Percentiles rank a stretch among this genome's conserved stretches.
Evolutionary conservation across 1,284 basidiomycete species (phyloP).

Genomic region (Anthracocystis panici-leucophaei): DNA sequence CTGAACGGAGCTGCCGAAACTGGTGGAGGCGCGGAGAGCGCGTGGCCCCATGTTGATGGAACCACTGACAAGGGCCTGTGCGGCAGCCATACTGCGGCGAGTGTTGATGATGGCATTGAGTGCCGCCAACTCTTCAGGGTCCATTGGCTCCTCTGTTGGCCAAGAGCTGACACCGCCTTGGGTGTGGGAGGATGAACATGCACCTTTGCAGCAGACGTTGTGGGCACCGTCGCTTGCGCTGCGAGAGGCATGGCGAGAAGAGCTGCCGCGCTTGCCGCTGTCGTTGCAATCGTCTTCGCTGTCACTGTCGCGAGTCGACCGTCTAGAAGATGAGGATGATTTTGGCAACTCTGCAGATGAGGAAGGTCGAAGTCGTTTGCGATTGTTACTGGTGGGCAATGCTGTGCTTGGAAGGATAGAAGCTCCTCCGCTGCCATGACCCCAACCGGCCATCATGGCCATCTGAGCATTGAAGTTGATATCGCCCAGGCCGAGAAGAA

Average conservation of each 20-base stretch:
- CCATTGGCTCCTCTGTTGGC: conserved; percentile 53
- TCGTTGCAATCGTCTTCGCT: conserved; percentile 11
- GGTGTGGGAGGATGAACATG: background rate
- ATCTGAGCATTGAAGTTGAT: conserved; percentile 65
- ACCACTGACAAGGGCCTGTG: conserved; percentile 64
- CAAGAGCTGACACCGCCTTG: conserved; percentile 16
- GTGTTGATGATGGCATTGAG: conserved; percentile 70
- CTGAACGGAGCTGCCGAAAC: conserved; percentile 36
- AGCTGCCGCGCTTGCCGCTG: background rate
- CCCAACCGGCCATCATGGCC: conserved; percentile 64
- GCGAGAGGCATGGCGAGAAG: conserved; percentile 5
- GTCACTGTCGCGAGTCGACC: conserved; percentile 18
- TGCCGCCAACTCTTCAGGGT: conserved; percentile 66
- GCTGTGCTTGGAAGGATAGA: conserved; percentile 36
- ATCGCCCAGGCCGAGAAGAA: conserved; percentile 59
- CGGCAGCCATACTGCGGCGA: conserved; percentile 65
- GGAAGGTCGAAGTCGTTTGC: conserved; percentile 31
- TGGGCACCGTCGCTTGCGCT: background rate
- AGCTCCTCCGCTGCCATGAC: conserved; percentile 54
- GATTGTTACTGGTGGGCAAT: conserved; percentile 16
- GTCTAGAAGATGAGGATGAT: conserved; percentile 18
- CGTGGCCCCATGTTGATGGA: conserved; percentile 32
- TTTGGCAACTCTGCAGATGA: conserved; percentile 16
- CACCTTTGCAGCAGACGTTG: background rate
- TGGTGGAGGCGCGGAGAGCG: conserved; percentile 26